phyloP scores from a whole-genome alignment of 2,329 filamentous ascomycete genomes.

The Penicillium expansum region DNA sequence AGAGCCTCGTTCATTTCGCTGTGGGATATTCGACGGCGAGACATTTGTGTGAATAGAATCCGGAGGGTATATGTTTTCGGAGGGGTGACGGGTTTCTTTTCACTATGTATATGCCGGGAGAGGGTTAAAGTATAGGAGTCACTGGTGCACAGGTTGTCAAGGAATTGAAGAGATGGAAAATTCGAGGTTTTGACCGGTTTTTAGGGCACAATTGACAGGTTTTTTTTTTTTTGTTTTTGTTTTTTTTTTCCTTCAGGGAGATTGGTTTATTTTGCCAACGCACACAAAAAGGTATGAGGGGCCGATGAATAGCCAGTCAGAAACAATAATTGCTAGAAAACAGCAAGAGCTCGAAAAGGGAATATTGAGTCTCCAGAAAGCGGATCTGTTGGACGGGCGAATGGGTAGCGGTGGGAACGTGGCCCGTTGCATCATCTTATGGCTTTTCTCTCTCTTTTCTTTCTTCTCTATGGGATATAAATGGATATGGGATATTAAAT shows the following conservation, averaged over 20 bases:
- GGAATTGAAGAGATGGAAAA: neutral
- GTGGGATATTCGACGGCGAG: slow-evolving; percentile 39
- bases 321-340: slow-evolving; percentile 6
- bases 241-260: slow-evolving; percentile 9
- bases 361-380: slow-evolving; percentile 18
- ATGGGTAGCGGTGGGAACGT: slow-evolving; percentile 6
- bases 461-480: neutral
- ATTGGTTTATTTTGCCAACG: slow-evolving; percentile 4
- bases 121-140: neutral
- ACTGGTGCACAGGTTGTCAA: neutral
- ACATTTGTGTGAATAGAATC: slow-evolving; percentile 20
- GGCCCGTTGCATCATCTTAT: slow-evolving; percentile 5
- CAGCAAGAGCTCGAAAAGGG: slow-evolving; percentile 19
- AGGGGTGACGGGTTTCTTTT: neutral
- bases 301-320: slow-evolving; percentile 19
- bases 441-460: neutral
- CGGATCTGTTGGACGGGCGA: slow-evolving; percentile 10
- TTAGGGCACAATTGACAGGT: neutral
- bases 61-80: slow-evolving; percentile 6
- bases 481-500: neutral
- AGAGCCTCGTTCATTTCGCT: slow-evolving; percentile 38
- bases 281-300: slow-evolving; percentile 16
- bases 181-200: neutral
- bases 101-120: slow-evolving; percentile 10
- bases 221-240: slow-evolving; percentile 1